phyloP scores from a whole-genome alignment of 345 rosid species.

The Pugionium cornutum region DNA sequence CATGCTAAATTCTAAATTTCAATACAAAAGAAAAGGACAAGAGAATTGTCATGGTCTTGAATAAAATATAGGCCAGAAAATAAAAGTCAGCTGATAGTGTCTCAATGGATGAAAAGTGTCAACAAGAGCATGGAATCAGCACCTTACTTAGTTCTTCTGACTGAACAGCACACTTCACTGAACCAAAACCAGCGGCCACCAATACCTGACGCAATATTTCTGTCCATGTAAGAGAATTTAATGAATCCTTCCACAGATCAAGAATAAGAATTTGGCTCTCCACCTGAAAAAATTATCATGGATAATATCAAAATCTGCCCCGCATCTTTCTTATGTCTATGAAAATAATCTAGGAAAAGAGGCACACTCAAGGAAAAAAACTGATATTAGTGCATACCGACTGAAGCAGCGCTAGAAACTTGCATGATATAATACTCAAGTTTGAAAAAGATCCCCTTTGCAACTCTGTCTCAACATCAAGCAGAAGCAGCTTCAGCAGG shows the following conservation, averaged over 20 bases:
- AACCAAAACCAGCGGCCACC: slow-evolving; percentile 92
- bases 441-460: slow-evolving; percentile 51
- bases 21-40: slow-evolving; percentile 6
- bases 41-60: slow-evolving; percentile 4
- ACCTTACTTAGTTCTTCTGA: slow-evolving; percentile 71
- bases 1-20: slow-evolving; percentile 1
- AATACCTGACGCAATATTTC: slow-evolving; percentile 79
- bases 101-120: slow-evolving; percentile 9
- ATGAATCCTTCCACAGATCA: slow-evolving; percentile 75
- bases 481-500: slow-evolving; percentile 79
- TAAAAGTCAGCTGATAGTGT: slow-evolving; percentile 2
- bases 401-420: slow-evolving; percentile 86
- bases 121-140: slow-evolving; percentile 21
- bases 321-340: background rate
- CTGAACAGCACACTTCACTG: slow-evolving; percentile 53
- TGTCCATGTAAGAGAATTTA: slow-evolving; percentile 92
- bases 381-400: slow-evolving; percentile 59
- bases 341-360: slow-evolving; percentile 8
- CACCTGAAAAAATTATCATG: slow-evolving; percentile 49
- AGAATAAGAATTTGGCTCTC: slow-evolving; percentile 64
- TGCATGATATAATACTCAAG: slow-evolving; percentile 68
- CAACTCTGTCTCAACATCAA: slow-evolving; percentile 68
- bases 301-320: slow-evolving; percentile 7
- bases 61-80: slow-evolving; percentile 18
- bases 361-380: background rate